Evolutionary conservation across 371 early-diverging fungal genomes (phyloP), one percentile per base, ranked within the genome.

Genomic region (Polyrhizophydium stewartii): DNA sequence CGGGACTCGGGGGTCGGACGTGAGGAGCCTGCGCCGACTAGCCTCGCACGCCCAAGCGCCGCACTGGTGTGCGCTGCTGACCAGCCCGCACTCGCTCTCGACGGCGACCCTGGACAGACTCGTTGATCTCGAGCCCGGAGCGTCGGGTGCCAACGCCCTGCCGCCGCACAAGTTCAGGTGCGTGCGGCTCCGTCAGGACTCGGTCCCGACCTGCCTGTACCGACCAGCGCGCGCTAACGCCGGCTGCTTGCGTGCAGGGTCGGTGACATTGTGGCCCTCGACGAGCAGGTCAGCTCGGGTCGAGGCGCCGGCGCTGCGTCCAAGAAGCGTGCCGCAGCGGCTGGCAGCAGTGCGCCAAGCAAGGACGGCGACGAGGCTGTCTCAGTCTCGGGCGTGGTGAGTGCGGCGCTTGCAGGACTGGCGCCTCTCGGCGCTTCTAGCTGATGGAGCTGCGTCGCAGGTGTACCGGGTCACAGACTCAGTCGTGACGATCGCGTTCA

Each of bases 221-320:
- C n/a, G n/a, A n/a, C n/a, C n/a, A n/a, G n/a, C n/a, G 7, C n/a
- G n/a, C 37, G 5, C 40, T 31, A n/a, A 30, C 33, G 27, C 61
- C 5, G 45, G 19, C 45, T 19, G n/a, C 19, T 2, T 24, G 24
- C 47, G n/a, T 43, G 30, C 43, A 63, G 58, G 6, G 76, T 87
- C 0, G 91, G 91, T 28, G 91, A 92, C 69, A 87, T 92, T 59
- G 90, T 90, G 12, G 81, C 84, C 12, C 25, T 91, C 7, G 86
- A 86, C 40, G 83, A 83, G 43, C 82, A 85, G 56, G 70, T 37
- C 63, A 19, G 40, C 10, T 40, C 40, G 10, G 40, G 40, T 12
- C 45, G 45, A 19, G 10, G 45, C 10, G 45, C 45, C 5, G 45
- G 10, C 10, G 24, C n/a, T 5, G 19, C 45, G 24, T 5, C 45